A percentile compares a stretch with the other conserved stretches of the same genome.
phyloP scores from a whole-genome alignment of 225 moss, liverwort and hornwort species.

The Lunularia cruciata region DNA sequence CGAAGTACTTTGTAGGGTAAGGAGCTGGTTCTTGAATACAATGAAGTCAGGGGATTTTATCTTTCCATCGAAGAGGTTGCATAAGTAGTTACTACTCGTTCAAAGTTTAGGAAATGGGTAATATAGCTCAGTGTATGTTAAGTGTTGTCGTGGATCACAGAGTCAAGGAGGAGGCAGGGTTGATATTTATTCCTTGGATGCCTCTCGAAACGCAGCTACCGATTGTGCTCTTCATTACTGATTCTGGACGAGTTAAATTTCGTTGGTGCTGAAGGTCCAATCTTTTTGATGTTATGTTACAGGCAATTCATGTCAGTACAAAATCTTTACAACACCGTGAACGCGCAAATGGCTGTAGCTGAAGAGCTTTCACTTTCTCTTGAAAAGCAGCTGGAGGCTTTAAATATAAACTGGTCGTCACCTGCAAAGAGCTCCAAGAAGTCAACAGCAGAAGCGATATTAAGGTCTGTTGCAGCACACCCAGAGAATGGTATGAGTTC shows the following conservation, averaged over 20 bases:
- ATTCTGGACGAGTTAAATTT: not conserved
- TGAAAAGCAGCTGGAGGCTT: constrained; percentile 75
- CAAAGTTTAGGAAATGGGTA: no score
- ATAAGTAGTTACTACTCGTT: no score
- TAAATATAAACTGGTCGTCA: constrained; percentile 57
- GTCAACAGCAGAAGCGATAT: constrained; percentile 58
- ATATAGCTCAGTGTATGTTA: no score
- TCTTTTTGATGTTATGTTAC: constrained; percentile 20
- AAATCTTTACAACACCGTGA: constrained; percentile 94
- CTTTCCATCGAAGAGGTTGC: no score
- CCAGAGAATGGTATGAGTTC: constrained; percentile 44
- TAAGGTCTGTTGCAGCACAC: constrained; percentile 76
- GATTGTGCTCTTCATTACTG: no score
- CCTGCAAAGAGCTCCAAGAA: constrained; percentile 36
- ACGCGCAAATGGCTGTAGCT: constrained; percentile 86
- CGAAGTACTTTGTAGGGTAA: no score
- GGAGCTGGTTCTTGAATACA: no score
- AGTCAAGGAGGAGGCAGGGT: no score
- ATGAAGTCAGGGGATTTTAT: no score
- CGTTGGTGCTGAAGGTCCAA: not conserved
- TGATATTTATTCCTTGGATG: no score
- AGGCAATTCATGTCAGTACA: constrained; percentile 80
- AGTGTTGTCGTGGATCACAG: no score
- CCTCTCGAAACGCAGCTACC: no score
- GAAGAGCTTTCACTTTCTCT: constrained; percentile 80